Percentiles rank a stretch among this genome's conserved stretches.
Conservation (phyloP, 768 basidiomycete genomes). For the Cyclocybe aegerita region DNA sequence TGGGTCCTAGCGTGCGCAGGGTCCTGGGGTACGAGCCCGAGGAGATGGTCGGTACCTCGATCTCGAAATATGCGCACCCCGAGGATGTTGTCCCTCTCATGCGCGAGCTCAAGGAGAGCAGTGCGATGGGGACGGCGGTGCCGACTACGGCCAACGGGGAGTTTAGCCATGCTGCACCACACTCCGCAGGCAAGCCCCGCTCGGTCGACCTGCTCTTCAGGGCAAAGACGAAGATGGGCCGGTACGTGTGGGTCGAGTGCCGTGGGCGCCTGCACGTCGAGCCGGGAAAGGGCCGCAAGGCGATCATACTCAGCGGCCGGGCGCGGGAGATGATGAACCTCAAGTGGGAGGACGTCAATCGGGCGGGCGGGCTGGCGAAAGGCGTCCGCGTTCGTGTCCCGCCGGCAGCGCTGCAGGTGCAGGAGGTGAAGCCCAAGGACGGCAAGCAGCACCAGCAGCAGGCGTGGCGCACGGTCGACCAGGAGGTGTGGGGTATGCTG, state of each 20-base stretch:
- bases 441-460: neutral
- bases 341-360: slow-evolving; percentile 56
- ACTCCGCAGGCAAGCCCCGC: slow-evolving; percentile 42
- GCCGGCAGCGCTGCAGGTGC: slow-evolving; percentile 1
- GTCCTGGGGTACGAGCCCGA: slow-evolving; percentile 86
- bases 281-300: slow-evolving; percentile 92
- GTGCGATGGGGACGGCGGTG: slow-evolving; percentile 22
- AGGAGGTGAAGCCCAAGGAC: neutral
- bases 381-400: slow-evolving; percentile 7
- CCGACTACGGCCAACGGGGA: neutral
- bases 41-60: slow-evolving; percentile 76
- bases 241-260: slow-evolving; percentile 88
- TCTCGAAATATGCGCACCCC: slow-evolving; percentile 84
- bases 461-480: slow-evolving; percentile 15
- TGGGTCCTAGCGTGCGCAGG: slow-evolving; percentile 74
- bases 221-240: slow-evolving; percentile 61
- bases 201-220: slow-evolving; percentile 86
- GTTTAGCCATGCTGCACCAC: neutral
- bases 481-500: slow-evolving; percentile 58
- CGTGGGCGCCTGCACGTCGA: slow-evolving; percentile 89
- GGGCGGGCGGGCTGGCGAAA: slow-evolving; percentile 46
- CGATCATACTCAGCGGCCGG: slow-evolving; percentile 87
- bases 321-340: slow-evolving; percentile 65
- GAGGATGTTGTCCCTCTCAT: slow-evolving; percentile 89
- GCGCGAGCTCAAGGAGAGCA: slow-evolving; percentile 85